Conservation (phyloP, 2,329 filamentous ascomycete species). For the Claviceps fusiformis region DNA sequence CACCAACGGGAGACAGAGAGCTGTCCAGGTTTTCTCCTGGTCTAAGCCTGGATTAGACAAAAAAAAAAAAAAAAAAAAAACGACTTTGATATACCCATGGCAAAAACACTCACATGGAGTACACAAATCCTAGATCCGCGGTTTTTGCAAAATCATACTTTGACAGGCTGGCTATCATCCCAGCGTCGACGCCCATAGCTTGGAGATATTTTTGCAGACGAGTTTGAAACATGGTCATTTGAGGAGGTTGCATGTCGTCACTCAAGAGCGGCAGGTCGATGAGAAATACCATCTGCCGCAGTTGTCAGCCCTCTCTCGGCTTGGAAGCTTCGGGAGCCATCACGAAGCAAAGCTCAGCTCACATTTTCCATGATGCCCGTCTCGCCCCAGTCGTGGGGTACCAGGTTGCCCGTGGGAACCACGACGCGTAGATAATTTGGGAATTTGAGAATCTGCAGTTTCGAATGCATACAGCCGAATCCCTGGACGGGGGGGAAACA, state of each 20-base stretch:
- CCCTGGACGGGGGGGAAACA: slow-evolving; percentile 76
- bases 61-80: not conserved
- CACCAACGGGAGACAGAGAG: slow-evolving; percentile 17
- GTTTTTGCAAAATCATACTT: slow-evolving; percentile 77
- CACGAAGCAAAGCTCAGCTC: slow-evolving; percentile 23
- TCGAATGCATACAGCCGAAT: slow-evolving; percentile 77
- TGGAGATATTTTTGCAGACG: slow-evolving; percentile 59
- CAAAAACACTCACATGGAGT: slow-evolving; percentile 50
- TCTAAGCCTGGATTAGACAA: no score
- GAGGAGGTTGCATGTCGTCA: slow-evolving; percentile 14
- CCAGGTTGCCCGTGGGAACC: slow-evolving; percentile 76
- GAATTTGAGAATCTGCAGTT: slow-evolving; percentile 82
- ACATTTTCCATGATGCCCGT: slow-evolving; percentile 75
- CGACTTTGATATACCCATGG: slow-evolving; percentile 6
- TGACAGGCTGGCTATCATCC: slow-evolving; percentile 52
- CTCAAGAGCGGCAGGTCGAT: slow-evolving; percentile 67
- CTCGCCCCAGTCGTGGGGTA: slow-evolving; percentile 82
- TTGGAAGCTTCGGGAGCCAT: not conserved
- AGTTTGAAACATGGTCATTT: slow-evolving; percentile 43
- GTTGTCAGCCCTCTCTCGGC: not conserved
- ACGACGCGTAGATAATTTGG: slow-evolving; percentile 60
- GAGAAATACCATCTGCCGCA: slow-evolving; percentile 64
- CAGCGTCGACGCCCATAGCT: slow-evolving; percentile 50
- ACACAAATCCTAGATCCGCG: slow-evolving; percentile 61
- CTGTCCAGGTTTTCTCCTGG: slow-evolving; percentile 22